Percentiles rank a stretch among this genome's conserved stretches.
phyloP scores from a whole-genome alignment of 306 rosid genomes.

The Corylus heterophylla region DNA sequence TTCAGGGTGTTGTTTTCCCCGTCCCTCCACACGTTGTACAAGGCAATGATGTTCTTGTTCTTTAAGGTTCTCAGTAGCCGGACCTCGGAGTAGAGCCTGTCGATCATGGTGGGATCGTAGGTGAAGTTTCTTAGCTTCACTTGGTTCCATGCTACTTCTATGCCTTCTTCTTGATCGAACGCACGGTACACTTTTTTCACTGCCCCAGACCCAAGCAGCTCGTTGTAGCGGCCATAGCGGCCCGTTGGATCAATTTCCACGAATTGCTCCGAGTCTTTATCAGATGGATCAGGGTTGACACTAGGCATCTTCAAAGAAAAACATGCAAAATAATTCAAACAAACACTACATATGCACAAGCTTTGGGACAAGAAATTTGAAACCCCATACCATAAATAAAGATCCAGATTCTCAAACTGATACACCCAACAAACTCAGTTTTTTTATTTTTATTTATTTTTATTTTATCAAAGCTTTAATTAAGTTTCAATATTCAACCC shows the following conservation, averaged over 20 bases:
- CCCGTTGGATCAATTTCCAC: conserved; percentile 66
- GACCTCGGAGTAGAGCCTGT: conserved; percentile 79
- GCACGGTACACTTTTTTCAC: conserved; percentile 89
- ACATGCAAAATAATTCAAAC: not conserved
- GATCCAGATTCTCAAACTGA: not conserved
- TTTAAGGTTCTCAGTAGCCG: conserved; percentile 54
- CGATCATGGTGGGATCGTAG: conserved; percentile 67
- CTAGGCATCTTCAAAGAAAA: conserved; percentile 56
- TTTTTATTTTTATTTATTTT: too few relatives aligned
- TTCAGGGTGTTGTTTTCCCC: conserved; percentile 42
- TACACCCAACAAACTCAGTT: not conserved
- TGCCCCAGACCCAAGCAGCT: conserved; percentile 75
- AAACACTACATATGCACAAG: not conserved
- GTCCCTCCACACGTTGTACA: conserved; percentile 72
- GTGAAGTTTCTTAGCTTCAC: conserved; percentile 71
- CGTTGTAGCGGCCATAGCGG: conserved; percentile 72
- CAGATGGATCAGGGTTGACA: conserved; percentile 35
- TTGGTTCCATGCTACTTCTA: conserved; percentile 96
- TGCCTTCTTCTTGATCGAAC: conserved; percentile 90
- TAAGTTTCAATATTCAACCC: too few relatives aligned
- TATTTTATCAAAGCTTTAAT: too few relatives aligned
- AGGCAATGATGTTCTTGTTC: conserved; percentile 65
- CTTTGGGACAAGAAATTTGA: not conserved
- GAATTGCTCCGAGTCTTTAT: conserved; percentile 67
- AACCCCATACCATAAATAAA: not conserved